Evolutionary conservation across 2,329 filamentous ascomycete species (phyloP), one percentile per base, ranked within the genome.

Genomic region (Neonectria magnoliae): DNA sequence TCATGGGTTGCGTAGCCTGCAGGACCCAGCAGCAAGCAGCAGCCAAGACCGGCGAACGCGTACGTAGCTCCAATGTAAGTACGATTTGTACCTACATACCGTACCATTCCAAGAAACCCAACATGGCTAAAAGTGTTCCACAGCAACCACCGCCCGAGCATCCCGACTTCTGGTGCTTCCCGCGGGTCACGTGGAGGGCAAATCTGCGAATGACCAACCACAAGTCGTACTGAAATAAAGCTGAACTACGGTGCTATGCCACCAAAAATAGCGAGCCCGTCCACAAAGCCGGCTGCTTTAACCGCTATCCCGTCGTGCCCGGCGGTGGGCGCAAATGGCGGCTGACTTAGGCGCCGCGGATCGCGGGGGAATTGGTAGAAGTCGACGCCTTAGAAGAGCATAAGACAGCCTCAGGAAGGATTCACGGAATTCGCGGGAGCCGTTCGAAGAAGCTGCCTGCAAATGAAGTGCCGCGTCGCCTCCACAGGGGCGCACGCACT

Each of bases 281-380:
- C 18, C 33, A 41, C 33, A 27, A 9, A n/a, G 10, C n/a, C 58
- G 55, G 55, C 60, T 51, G 60, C 60, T 63, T 63, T 63, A 59
- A 48, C 16, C 11, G 45, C 14, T 20, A 2, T 48, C 18, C 42
- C 22, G 42, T 58, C 22, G 42, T 58, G 25, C 33, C 45, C 38
- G 20, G 31, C n/a, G 44, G 56, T 36, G 45, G 31, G 56, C 44
- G 56, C 33, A 20, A 38, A 27, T 13, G 45, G 33, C 56, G 56
- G 44, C 44, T n/a, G 51, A n/a, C 44, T n/a, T 58, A n/a, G 38
- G 27, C 38, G 54, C 27, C 27, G 18, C 27, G 25, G 38, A 27
- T 27, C n/a, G 25, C 14, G 14, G 36, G 11, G 25, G 45, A 20
- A 42, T 45, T n/a, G 22, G 25, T 31, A 45, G 33, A 20, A 38